phyloP scores from a whole-genome alignment of 2,329 filamentous ascomycete species.

The Pseudopithomyces maydicus region DNA sequence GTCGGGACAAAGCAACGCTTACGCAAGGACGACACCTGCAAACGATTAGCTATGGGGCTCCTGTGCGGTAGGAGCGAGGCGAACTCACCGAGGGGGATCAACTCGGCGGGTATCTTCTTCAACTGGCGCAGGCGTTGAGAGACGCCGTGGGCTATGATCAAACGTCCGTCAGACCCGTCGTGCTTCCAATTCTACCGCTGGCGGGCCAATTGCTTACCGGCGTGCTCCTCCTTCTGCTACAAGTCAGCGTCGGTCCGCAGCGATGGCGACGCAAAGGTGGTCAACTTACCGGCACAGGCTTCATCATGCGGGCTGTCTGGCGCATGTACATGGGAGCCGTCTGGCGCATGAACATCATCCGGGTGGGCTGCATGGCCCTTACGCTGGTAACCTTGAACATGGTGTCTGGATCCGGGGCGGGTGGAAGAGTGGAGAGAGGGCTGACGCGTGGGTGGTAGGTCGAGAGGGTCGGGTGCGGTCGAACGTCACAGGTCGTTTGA shows the following conservation, averaged over 20 bases:
- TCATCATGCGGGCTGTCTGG: slow-evolving; percentile 56
- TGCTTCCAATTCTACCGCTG: slow-evolving; percentile 3
- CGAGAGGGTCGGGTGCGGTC: slow-evolving; percentile 27
- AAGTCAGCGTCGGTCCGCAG: slow-evolving; percentile 46
- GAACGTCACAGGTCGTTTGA: slow-evolving; percentile 23
- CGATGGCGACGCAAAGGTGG: slow-evolving; percentile 4
- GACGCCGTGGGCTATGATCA: slow-evolving; percentile 82
- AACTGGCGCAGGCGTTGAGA: slow-evolving; percentile 91
- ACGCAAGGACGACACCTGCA: slow-evolving; percentile 82
- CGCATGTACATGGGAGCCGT: slow-evolving; percentile 43
- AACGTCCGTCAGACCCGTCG: neutral
- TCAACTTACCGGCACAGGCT: slow-evolving; percentile 72
- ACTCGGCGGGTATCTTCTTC: slow-evolving; percentile 88
- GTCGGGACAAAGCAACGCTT: slow-evolving; percentile 50
- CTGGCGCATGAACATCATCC: slow-evolving; percentile 46
- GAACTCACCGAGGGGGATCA: slow-evolving; percentile 87
- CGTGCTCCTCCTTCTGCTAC: slow-evolving; percentile 65
- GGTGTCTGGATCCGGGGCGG: slow-evolving; percentile 12
- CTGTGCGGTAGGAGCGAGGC: neutral
- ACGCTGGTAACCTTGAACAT: slow-evolving; percentile 47
- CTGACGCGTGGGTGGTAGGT: slow-evolving; percentile 20
- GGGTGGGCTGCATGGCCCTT: slow-evolving; percentile 48
- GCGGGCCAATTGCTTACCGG: slow-evolving; percentile 56
- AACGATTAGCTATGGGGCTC: slow-evolving; percentile 20
- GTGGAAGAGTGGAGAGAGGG: slow-evolving; percentile 25